Conservation (phyloP, 331 rosid genomes). For the Rosa hybrid region DNA sequence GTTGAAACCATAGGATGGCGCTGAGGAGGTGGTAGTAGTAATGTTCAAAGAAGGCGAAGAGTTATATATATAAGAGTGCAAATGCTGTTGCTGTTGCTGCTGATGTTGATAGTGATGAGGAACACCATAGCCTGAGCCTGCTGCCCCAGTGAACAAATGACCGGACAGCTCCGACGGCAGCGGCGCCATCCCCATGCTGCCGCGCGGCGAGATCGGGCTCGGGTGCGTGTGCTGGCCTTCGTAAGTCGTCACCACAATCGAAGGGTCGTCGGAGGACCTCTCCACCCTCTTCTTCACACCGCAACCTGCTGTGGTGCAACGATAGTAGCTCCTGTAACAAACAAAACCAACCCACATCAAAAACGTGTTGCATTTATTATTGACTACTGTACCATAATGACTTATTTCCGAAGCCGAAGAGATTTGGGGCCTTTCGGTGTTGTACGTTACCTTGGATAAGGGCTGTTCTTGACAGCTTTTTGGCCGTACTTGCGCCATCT, state of each 20-base stretch:
- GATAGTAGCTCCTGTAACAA: too few relatives aligned
- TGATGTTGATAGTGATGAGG: conserved; percentile 29
- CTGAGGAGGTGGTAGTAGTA: conserved; percentile 3
- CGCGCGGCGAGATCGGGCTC: conserved; percentile 56
- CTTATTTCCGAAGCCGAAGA: too few relatives aligned
- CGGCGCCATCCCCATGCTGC: conserved; percentile 41
- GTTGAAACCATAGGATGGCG: conserved; percentile 12
- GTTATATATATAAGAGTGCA: conserved; percentile 35
- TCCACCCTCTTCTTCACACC: too few relatives aligned
- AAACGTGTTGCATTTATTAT: conserved; percentile 8
- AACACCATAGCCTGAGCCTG: not conserved
- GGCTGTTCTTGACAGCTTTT: conserved; percentile 93
- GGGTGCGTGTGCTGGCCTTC: conserved; percentile 94
- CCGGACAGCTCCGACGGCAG: conserved; percentile 3
- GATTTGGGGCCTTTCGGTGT: not conserved
- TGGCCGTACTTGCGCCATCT: conserved; percentile 98
- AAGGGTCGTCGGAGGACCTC: conserved; percentile 1
- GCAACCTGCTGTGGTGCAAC: too few relatives aligned
- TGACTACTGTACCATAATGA: not conserved
- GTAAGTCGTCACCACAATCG: conserved; percentile 75
- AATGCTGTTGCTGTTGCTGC: conserved; percentile 25
- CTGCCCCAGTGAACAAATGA: not conserved
- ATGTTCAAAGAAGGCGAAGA: conserved; percentile 36
- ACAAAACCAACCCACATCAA: too few relatives aligned
- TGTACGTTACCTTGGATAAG: conserved; percentile 70